Base-by-base conservation (phyloP, 768 basidiomycete genomes). In the Lactarius evosmus region DNA sequence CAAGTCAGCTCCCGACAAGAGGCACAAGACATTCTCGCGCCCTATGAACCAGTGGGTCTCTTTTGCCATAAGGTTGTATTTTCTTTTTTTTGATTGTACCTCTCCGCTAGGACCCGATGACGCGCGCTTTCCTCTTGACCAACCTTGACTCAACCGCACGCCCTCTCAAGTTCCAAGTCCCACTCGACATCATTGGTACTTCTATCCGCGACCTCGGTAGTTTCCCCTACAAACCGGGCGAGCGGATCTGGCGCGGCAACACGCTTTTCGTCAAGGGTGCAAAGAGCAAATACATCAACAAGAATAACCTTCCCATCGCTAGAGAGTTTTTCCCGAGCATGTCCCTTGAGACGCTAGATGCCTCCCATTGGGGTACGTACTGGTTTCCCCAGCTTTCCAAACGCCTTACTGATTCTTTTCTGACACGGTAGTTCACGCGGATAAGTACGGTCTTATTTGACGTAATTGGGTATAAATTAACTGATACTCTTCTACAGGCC, bases 61-160 rank as follows among this genome's bases (percentile, higher is more conserved):
- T 29, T 40, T 27, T 33, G 5, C 53, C 34, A 16, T 30, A 40
- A 8, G 25, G 25, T 12, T 29, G n/a, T 19, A 34, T 44, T 25
- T 9, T n/a, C 27, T 27, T 50, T 17, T 29, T 51, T 16, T 33
- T 40, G 11, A 59, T 51, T 25, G 19, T 11, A 16, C 40, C 22
- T n/a, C 34, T 41, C n/a, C 54, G 22, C 46, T 49, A 96, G 95
- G 86, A 92, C 54, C 74, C 88, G 0, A 76, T 79, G 51, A 80
- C 91, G 32, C 86, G 91, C 30, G 86, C 91, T 55, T 97, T 95
- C 76, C 79, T 97, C 25, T 77, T 96, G 36, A 95, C 95, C 14
- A 97, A 97, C 75, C 78, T 94, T 25, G 72, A 82, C 22, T 73
- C 81, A 33, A 73, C 76, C 2, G 61, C 51, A 60, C 64, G 70